phyloP scores from a whole-genome alignment of 2,329 filamentous ascomycete species.

The Knoxdaviesia proteae region DNA sequence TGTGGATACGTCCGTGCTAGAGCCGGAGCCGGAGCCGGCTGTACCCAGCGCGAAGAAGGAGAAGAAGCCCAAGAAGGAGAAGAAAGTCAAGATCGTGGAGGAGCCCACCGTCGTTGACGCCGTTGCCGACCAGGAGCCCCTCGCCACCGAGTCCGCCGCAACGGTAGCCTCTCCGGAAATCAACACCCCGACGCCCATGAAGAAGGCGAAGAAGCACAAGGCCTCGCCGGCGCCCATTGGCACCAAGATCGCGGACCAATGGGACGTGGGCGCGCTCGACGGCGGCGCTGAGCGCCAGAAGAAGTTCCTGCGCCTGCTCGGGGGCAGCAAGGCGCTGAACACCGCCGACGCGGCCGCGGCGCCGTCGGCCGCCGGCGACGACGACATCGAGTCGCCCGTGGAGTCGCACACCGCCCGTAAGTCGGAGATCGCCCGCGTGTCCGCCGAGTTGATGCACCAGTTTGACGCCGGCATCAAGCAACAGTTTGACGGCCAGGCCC shows the following conservation, averaged over 20 bases:
- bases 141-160: no score
- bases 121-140: conserved; percentile 5
- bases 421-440: conserved; percentile 14
- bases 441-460: conserved; percentile 33
- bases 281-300: conserved; percentile 28
- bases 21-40: no score
- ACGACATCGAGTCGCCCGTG: conserved; percentile 3
- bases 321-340: conserved; percentile 23
- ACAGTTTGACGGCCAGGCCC: conserved; percentile 21
- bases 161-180: conserved; percentile 3
- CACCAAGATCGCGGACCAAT: conserved; percentile 17
- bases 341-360: conserved; percentile 7
- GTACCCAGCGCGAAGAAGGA: conserved; percentile 5
- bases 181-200: conserved; percentile 10
- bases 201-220: conserved; percentile 10
- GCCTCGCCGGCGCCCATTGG: not conserved
- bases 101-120: conserved; percentile 3
- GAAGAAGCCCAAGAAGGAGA: conserved; percentile 10
- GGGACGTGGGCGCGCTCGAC: conserved; percentile 30
- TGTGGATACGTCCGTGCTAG: no score
- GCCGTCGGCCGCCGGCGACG: not conserved
- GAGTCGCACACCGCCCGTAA: conserved; percentile 3
- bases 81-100: conserved; percentile 8
- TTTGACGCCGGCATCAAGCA: conserved; percentile 32
- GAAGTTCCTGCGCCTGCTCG: conserved; percentile 36